Base-by-base conservation (phyloP, 371 early-diverging fungal species). In the Mortierella sp. region DNA sequence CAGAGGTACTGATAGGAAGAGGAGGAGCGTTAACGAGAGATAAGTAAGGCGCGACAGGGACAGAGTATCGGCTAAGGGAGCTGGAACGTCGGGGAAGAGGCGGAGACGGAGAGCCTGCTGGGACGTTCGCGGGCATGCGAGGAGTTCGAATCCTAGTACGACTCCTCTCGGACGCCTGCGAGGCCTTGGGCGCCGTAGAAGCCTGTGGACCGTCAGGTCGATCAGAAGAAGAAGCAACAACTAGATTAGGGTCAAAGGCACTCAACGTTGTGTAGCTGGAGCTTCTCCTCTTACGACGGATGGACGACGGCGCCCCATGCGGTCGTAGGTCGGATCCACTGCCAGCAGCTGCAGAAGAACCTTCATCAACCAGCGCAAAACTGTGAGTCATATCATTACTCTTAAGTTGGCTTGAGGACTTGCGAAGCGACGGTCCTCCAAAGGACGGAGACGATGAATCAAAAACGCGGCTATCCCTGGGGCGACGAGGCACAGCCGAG, bases 241-340 rank as follows among this genome's bases (percentile, higher is more conserved):
- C 52, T 51, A 64, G 60, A 63, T 75, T 75, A 75, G 76, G 64
- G 53, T 69, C 57, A 64, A 69, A 75, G 37, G 60, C 50, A 60
- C 76, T 75, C 65, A 68, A 68, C 32, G 69, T 63, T 50, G 69
- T 53, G 43, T 51, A 65, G 66, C 72, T 72, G 65, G 76, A 60
- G 57, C 76, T 75, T 69, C 76, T 75, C 69, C 76, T 58, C 64
- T 69, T 75, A 56, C 69, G 76, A 64, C 69, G 30, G 57, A 64
- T 44, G 64, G 69, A 60, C 44, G 64, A 52, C 56, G 59, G 49
- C 21, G 68, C 64, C 52, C 44, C 60, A 47, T 55, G 34, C 32
- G 56, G 57, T 64, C 76, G 69, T 60, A 75, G 60, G 56, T 62
- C 63, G 60, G 76, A 69, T 64, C 57, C 64, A 51, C 50, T 46